Evolutionary conservation across 2,329 filamentous ascomycete species (phyloP).

Genomic region (Fusarium lyarnte): DNA sequence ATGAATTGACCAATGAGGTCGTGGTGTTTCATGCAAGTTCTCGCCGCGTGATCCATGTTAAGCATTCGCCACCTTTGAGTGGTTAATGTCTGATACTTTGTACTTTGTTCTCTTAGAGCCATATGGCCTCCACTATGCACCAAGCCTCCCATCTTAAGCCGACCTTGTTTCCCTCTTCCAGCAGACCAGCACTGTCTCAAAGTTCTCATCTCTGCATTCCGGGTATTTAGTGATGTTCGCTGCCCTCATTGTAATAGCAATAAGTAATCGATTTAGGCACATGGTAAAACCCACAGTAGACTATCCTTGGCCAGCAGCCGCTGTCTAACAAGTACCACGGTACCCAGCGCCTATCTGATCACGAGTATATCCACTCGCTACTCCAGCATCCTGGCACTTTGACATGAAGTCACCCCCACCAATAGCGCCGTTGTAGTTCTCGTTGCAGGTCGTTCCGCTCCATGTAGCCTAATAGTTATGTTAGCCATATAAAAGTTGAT

Average conservation of each 20-base stretch:
- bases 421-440: background rate
- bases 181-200: too few relatives aligned
- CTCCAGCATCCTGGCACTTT: background rate
- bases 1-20: background rate
- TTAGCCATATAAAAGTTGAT: too few relatives aligned
- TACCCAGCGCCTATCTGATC: background rate
- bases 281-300: too few relatives aligned
- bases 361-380: too few relatives aligned
- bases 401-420: background rate
- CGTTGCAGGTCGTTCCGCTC: background rate
- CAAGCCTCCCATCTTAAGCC: background rate
- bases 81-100: background rate
- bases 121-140: background rate
- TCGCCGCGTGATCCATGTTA: too few relatives aligned
- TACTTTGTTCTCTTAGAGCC: background rate
- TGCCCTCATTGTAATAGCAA: too few relatives aligned
- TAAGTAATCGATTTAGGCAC: too few relatives aligned
- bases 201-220: rapidly evolving
- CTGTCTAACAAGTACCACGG: background rate
- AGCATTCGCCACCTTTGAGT: background rate
- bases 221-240: too few relatives aligned
- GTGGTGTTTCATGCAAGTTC: too few relatives aligned
- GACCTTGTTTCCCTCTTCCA: too few relatives aligned
- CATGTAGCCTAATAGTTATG: background rate
- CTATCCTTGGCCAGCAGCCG: too few relatives aligned